phyloP scores from a whole-genome alignment of 1,284 basidiomycete genomes.

The Farysia itapuensis region DNA sequence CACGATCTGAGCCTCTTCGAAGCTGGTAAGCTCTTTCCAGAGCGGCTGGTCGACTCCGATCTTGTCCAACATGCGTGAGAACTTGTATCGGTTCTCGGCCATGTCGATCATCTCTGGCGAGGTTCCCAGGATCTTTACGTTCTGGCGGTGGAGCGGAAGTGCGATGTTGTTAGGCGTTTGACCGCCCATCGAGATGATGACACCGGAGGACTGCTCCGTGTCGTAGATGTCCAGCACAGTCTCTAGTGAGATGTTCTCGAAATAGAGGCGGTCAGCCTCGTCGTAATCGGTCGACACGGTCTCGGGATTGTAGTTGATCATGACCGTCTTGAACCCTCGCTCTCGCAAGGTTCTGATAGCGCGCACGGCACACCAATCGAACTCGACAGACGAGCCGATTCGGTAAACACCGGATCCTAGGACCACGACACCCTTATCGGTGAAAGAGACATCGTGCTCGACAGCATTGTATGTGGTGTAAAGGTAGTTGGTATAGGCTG shows the following conservation, averaged over 20 bases:
- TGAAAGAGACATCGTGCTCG: slow-evolving; percentile 85
- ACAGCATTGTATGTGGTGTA: slow-evolving; percentile 96
- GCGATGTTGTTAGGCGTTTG: slow-evolving; percentile 99
- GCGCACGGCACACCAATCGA: slow-evolving; percentile 98
- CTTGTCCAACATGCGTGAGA: slow-evolving; percentile 94
- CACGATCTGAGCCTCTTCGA: slow-evolving; percentile 74
- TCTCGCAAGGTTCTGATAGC: slow-evolving; percentile 93
- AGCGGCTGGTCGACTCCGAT: slow-evolving; percentile 95
- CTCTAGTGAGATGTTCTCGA: slow-evolving; percentile 96
- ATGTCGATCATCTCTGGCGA: slow-evolving; percentile 99
- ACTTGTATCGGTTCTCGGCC: slow-evolving; percentile 98
- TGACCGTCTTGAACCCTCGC: slow-evolving; percentile 91
- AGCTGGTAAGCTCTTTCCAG: slow-evolving; percentile 94
- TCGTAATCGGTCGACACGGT: slow-evolving; percentile 99
- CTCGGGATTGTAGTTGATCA: slow-evolving; percentile 99
- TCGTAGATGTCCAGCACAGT: slow-evolving; percentile 98
- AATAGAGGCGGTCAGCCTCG: slow-evolving; percentile 96
- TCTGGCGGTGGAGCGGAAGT: slow-evolving; percentile 86
- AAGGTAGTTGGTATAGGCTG: slow-evolving; percentile 96
- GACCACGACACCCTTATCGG: slow-evolving; percentile 93
- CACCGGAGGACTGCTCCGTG: slow-evolving; percentile 80
- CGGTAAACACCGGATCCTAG: slow-evolving; percentile 97
- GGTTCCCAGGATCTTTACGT: slow-evolving; percentile 96
- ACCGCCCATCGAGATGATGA: slow-evolving; percentile 96
- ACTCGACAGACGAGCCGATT: slow-evolving; percentile 97